Evolutionary conservation across 2,329 filamentous ascomycete genomes (phyloP).

Genomic region (Plenodomus lindquistii): DNA sequence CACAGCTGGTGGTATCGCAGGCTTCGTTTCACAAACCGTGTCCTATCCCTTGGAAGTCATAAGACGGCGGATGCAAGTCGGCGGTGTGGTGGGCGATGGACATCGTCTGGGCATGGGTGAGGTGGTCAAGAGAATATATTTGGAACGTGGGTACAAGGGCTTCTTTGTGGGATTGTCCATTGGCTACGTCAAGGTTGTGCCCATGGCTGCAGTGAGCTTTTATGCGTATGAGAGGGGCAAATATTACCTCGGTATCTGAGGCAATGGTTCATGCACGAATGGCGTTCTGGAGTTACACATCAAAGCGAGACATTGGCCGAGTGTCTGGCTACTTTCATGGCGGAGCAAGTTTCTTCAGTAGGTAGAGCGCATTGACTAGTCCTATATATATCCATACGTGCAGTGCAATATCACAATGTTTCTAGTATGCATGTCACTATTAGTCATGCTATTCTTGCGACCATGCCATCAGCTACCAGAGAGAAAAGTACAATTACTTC

Average conservation of each 20-base stretch:
- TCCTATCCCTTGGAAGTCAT: conserved; percentile 96
- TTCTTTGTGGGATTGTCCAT: conserved; percentile 95
- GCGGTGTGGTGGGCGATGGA: conserved; percentile 90
- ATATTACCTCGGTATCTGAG: conserved; percentile 55
- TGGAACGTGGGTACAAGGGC: conserved; percentile 74
- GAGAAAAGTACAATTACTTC: conserved; percentile 56
- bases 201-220: conserved; percentile 78
- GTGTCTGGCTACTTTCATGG: background rate
- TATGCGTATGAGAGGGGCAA: conserved; percentile 70
- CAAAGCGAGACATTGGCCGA: background rate
- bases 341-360: background rate
- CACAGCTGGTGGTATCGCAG: conserved; percentile 79
- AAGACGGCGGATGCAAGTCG: conserved; percentile 91
- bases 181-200: conserved; percentile 91
- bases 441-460: too few species aligned
- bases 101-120: conserved; percentile 76
- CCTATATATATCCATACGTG: background rate
- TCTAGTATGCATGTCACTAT: too few species aligned
- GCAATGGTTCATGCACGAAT: too few species aligned
- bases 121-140: conserved; percentile 73
- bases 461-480: too few species aligned
- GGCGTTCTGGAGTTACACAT: background rate
- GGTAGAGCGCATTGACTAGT: background rate
- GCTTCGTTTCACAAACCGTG: conserved; percentile 84
- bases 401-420: too few species aligned